phyloP scores from a whole-genome alignment of 768 basidiomycete genomes.

The Panaeolus papilionaceus region DNA sequence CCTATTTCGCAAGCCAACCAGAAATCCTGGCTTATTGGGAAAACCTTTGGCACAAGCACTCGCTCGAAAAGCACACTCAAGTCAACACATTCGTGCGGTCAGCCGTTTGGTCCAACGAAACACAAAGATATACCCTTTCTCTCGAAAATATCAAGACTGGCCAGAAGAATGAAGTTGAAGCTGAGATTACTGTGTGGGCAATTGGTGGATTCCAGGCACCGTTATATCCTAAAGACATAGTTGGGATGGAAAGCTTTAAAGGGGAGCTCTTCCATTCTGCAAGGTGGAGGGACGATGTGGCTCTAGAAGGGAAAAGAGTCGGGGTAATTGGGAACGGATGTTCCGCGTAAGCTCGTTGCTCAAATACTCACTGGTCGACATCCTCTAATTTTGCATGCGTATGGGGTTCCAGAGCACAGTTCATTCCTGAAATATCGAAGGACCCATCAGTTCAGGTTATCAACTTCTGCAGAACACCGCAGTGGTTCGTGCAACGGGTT shows the following conservation, averaged over 20 bases:
- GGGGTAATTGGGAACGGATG: conserved; percentile 71
- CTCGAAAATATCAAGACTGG: conserved; percentile 45
- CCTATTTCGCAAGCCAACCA: conserved; percentile 50
- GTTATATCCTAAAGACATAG: conserved; percentile 49
- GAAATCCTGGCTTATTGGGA: conserved; percentile 60
- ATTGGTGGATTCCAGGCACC: conserved; percentile 57
- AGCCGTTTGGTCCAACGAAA: conserved; percentile 52
- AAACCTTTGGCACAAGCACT: conserved; percentile 50
- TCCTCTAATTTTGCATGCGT: conserved; percentile 17
- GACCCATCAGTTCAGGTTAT: conserved; percentile 56
- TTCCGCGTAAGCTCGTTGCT: conserved; percentile 50
- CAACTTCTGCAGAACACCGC: conserved; percentile 66
- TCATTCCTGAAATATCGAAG: conserved; percentile 57
- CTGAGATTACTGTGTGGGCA: conserved; percentile 55
- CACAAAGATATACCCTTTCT: conserved; percentile 48
- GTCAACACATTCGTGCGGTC: conserved; percentile 46
- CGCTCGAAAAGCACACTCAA: conserved; percentile 46
- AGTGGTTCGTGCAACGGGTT: conserved; percentile 63
- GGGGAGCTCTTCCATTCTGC: conserved; percentile 63
- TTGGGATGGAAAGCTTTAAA: conserved; percentile 50
- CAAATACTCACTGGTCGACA: conserved; percentile 12
- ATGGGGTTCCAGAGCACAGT: conserved; percentile 54
- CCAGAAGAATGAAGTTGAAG: conserved; percentile 40
- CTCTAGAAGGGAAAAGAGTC: conserved; percentile 56
- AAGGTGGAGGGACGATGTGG: conserved; percentile 59